phyloP scores from a whole-genome alignment of 164 flowering plant species.

The Magnolia changhungtana region DNA sequence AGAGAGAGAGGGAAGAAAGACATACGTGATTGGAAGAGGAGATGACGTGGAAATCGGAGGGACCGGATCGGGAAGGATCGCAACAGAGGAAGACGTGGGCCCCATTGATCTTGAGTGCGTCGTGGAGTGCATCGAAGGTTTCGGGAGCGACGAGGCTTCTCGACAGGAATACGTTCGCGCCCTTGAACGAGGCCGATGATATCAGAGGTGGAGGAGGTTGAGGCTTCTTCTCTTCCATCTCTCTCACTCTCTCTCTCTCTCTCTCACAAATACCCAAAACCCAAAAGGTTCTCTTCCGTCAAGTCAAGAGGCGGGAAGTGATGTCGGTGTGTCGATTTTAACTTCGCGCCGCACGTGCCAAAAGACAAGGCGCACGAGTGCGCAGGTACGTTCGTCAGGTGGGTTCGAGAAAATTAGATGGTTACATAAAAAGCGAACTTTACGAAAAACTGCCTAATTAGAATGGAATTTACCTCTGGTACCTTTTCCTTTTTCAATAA shows the following conservation, averaged over 20 bases:
- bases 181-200: conserved; percentile 51
- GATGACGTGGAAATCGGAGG: conserved; percentile 78
- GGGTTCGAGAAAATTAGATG: too few relatives aligned
- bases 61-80: conserved; percentile 67
- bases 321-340: not conserved
- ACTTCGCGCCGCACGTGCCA: not conserved
- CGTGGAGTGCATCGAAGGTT: conserved; percentile 73
- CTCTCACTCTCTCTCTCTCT: not conserved
- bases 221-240: not conserved
- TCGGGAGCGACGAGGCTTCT: conserved; percentile 82
- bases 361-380: not conserved
- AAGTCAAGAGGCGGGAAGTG: not conserved
- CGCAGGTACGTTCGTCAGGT: too few relatives aligned
- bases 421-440: too few relatives aligned
- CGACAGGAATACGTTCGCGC: conserved; percentile 81
- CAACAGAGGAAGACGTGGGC: conserved; percentile 76
- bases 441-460: too few relatives aligned
- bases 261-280: not conserved
- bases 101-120: conserved; percentile 76
- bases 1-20: not conserved
- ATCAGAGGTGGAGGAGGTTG: conserved; percentile 7
- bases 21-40: conserved; percentile 67
- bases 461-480: too few relatives aligned
- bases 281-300: not conserved
- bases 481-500: too few relatives aligned